Conservation (phyloP, 495 filamentous ascomycete species). For the Xylaria grammica region DNA sequence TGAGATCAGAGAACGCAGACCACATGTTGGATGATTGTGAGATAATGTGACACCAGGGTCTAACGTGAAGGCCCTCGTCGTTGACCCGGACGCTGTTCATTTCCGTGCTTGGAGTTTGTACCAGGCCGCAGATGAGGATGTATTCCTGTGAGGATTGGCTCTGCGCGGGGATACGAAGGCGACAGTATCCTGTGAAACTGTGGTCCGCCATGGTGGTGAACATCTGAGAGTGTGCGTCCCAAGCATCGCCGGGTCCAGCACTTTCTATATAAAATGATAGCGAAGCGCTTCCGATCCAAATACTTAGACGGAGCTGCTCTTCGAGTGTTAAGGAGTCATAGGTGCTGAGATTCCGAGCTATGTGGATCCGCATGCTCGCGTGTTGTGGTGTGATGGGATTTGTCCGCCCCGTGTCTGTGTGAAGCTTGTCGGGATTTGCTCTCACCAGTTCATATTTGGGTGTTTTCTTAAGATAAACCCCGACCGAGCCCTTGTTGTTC, state of each 20-base stretch:
- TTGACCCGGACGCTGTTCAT: slow-evolving; percentile 12
- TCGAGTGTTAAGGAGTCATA: slow-evolving; percentile 6
- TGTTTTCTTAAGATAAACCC: slow-evolving; percentile 12
- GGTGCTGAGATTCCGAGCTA: background rate
- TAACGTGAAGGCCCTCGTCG: slow-evolving; percentile 3
- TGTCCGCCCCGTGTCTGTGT: slow-evolving; percentile 7
- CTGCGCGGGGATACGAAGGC: background rate
- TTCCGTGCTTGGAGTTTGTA: slow-evolving; percentile 5
- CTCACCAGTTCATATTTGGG: slow-evolving; percentile 5
- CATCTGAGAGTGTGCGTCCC: slow-evolving; percentile 2
- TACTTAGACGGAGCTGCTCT: slow-evolving; percentile 9
- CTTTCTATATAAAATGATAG: background rate
- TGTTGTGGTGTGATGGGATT: slow-evolving; percentile 3
- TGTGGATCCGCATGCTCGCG: background rate
- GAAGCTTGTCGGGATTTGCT: slow-evolving; percentile 1
- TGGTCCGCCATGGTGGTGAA: slow-evolving; percentile 9
- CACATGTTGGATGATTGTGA: slow-evolving; percentile 6
- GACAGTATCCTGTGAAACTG: slow-evolving; percentile 6
- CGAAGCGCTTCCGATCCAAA: background rate
- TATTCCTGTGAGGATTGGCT: slow-evolving; percentile 6
- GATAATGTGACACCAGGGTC: slow-evolving; percentile 4
- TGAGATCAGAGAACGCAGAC: slow-evolving; percentile 4
- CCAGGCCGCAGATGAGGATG: background rate
- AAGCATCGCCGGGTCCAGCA: slow-evolving; percentile 1
- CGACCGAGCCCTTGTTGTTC: background rate